Percentiles rank a stretch among this genome's conserved stretches.
These are phyloP conservation scores for Mallotus japonicus DNA, from an alignment of 441 rosid genomes.

Conservation along the genomic window DNA sequence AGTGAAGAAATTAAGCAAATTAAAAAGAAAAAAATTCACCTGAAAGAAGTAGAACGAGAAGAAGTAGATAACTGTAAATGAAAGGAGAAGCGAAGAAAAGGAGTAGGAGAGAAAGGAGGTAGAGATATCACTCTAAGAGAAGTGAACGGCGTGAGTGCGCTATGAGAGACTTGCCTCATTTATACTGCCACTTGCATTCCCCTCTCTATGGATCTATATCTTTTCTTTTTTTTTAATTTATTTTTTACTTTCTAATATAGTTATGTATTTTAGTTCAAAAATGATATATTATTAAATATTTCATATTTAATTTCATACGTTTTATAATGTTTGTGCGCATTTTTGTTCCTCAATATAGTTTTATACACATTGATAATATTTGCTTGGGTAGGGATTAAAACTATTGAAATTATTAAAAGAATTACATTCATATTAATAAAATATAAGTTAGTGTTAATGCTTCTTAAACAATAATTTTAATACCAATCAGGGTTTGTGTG, in stretches of 20 bases:
- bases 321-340: not conserved
- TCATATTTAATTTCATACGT: not conserved
- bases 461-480: too few species aligned
- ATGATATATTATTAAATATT: not conserved
- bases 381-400: too few species aligned
- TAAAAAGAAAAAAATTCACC: not conserved
- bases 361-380: too few species aligned
- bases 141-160: conserved; percentile 29
- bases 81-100: conserved; percentile 8
- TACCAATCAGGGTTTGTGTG: too few species aligned
- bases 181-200: conserved; percentile 19
- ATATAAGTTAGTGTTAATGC: too few species aligned
- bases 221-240: not conserved
- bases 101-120: not conserved
- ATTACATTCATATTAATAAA: too few species aligned
- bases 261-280: too few species aligned
- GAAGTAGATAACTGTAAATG: not conserved
- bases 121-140: not conserved
- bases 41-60: conserved; percentile 3
- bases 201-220: not conserved
- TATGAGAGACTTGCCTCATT: conserved; percentile 39
- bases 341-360: too few species aligned
- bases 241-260: not conserved
- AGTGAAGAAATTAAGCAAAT: not conserved
- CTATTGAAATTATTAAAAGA: too few species aligned